These are phyloP conservation scores for Lablab purpureus DNA, from an alignment of 306 rosid species.

Conservation along the genomic window DNA sequence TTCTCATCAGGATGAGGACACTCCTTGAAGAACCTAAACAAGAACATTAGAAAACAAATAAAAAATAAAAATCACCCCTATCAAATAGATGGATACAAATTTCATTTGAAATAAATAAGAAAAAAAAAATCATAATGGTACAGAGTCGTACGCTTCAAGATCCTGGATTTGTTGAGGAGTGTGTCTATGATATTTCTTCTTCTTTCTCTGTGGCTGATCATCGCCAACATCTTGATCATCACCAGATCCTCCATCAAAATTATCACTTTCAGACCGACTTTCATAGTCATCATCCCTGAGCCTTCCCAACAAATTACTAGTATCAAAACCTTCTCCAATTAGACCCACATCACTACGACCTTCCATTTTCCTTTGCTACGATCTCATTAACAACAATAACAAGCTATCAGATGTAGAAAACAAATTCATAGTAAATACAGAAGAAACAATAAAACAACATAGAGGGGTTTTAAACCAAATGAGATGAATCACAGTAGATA, in stretches of 20 bases:
- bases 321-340: constrained; percentile 67
- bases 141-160: constrained; percentile 73
- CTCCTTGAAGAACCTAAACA: constrained; percentile 82
- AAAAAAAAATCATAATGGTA: background rate
- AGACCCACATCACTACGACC: constrained; percentile 60
- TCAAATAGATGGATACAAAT: constrained; percentile 1
- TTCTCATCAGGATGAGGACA: constrained; percentile 96
- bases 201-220: constrained; percentile 56
- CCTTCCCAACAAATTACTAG: constrained; percentile 57
- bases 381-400: constrained; percentile 24
- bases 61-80: background rate
- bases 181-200: constrained; percentile 84
- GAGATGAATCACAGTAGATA: constrained; percentile 47
- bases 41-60: constrained; percentile 12
- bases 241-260: constrained; percentile 76
- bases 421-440: background rate
- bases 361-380: constrained; percentile 76
- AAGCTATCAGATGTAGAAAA: constrained; percentile 5
- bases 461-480: background rate
- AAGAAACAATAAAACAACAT: constrained; percentile 7
- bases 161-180: constrained; percentile 86
- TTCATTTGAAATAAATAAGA: background rate
- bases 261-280: constrained; percentile 89
- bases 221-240: constrained; percentile 78
- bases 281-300: constrained; percentile 79